These are phyloP conservation scores for Gossypium sturtianum DNA, from an alignment of 345 rosid genomes.

Conservation along the genomic window DNA sequence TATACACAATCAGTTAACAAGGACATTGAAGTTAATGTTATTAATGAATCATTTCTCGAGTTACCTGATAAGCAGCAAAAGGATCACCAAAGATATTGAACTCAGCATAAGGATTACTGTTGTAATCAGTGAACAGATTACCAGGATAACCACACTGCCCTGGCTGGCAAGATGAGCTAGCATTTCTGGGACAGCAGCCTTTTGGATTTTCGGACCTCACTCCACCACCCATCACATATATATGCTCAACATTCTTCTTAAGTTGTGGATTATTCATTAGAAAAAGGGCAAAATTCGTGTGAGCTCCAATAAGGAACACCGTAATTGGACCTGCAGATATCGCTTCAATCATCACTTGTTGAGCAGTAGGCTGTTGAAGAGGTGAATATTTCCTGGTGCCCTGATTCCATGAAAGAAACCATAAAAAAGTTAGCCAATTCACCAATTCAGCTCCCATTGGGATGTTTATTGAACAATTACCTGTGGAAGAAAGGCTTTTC, in stretches of 20 bases:
- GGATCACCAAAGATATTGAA: constrained; percentile 84
- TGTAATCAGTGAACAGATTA: constrained; percentile 60
- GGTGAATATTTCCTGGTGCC: constrained; percentile 76
- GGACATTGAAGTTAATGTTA: background rate
- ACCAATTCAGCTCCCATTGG: background rate
- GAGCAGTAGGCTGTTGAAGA: constrained; percentile 68
- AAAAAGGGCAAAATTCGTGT: constrained; percentile 71
- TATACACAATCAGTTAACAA: background rate
- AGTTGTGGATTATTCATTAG: constrained; percentile 73
- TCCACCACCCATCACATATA: constrained; percentile 87
- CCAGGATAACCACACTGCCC: constrained; percentile 64
- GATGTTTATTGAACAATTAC: constrained; percentile 15
- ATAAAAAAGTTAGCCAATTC: background rate
- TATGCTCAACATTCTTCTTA: constrained; percentile 66
- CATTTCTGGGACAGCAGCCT: constrained; percentile 54
- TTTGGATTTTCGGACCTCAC: constrained; percentile 60
- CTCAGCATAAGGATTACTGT: constrained; percentile 84
- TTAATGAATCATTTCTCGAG: background rate
- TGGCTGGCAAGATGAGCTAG: constrained; percentile 42
- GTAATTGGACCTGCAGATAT: constrained; percentile 68
- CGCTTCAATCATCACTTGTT: constrained; percentile 64
- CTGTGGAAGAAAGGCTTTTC: constrained; percentile 86
- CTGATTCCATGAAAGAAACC: constrained; percentile 31
- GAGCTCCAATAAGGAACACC: constrained; percentile 53
- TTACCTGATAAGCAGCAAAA: constrained; percentile 84